These are phyloP conservation scores for Colletotrichum coccodes DNA, from an alignment of 2,329 filamentous ascomycete genomes.

Conservation along the genomic window DNA sequence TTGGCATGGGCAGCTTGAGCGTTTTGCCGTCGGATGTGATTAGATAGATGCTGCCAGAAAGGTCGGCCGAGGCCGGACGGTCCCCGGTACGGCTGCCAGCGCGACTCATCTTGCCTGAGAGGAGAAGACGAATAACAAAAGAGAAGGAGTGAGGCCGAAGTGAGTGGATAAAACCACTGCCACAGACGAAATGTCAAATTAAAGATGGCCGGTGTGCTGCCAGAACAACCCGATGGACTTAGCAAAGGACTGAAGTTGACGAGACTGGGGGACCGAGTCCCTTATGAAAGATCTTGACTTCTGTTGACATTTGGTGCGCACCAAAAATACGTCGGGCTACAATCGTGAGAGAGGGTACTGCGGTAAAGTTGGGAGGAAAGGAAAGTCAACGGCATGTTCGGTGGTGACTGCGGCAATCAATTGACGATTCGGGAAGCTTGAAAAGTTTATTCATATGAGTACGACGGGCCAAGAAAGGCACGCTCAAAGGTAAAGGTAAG, in stretches of 20 bases:
- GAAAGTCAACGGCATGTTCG: slow-evolving; percentile 3
- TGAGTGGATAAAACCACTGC: not conserved
- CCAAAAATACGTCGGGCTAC: not conserved
- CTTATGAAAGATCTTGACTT: not conserved
- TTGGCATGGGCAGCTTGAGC: slow-evolving; percentile 44
- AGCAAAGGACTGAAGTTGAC: no score
- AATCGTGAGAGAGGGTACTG: not conserved
- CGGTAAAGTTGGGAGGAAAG: not conserved
- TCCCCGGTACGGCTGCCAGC: not conserved
- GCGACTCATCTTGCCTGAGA: not conserved
- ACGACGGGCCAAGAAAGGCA: slow-evolving; percentile 2
- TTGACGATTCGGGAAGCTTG: slow-evolving; percentile 7
- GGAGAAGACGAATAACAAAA: not conserved
- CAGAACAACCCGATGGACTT: slow-evolving; percentile 18
- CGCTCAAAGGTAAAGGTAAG: not conserved
- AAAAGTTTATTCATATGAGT: slow-evolving; percentile 21
- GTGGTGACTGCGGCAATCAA: slow-evolving; percentile 20
- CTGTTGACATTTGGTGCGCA: not conserved
- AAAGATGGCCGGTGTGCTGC: slow-evolving; percentile 17
- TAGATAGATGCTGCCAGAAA: slow-evolving; percentile 42
- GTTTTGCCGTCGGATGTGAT: slow-evolving; percentile 43
- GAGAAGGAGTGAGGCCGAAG: not conserved
- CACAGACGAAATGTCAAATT: not conserved
- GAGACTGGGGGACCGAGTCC: not conserved
- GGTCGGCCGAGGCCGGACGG: slow-evolving; percentile 30